Evolutionary conservation across 2,329 filamentous ascomycete species (phyloP).

Genomic region (Cladosporium sp.): DNA sequence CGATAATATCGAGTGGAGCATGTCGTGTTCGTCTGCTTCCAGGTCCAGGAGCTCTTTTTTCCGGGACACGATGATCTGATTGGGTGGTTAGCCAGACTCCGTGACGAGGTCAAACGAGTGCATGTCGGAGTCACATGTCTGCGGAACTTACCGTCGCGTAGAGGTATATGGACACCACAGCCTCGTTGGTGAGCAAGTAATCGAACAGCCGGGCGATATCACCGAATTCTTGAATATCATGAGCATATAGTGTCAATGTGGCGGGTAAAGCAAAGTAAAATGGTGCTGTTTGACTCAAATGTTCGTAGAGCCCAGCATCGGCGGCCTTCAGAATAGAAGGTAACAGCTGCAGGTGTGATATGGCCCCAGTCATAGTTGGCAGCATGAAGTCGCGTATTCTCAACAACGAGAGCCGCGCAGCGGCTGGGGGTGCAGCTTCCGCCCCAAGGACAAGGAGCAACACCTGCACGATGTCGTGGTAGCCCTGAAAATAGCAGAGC

Average conservation of each 20-base stretch:
- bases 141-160: conserved; percentile 59
- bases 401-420: conserved; percentile 79
- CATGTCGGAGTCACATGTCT: too few species aligned
- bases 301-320: conserved; percentile 67
- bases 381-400: conserved; percentile 98
- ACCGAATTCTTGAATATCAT: conserved; percentile 85
- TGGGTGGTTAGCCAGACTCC: neutral
- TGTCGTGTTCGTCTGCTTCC: conserved; percentile 79
- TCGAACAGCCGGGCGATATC: conserved; percentile 91
- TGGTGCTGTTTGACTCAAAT: conserved; percentile 59
- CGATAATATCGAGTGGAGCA: conserved; percentile 82
- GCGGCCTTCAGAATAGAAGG: conserved; percentile 72
- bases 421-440: conserved; percentile 55
- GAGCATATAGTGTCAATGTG: conserved; percentile 91
- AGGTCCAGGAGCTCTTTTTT: conserved; percentile 81
- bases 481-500: conserved; percentile 96
- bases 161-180: conserved; percentile 85
- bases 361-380: conserved; percentile 73
- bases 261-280: conserved; percentile 85
- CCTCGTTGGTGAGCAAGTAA: conserved; percentile 79
- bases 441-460: conserved; percentile 78
- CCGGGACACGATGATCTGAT: conserved; percentile 70
- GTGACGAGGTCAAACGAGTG: too few species aligned
- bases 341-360: conserved; percentile 81
- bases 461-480: conserved; percentile 97